A percentile compares a stretch with the other conserved stretches of the same genome.
phyloP scores from a whole-genome alignment of 2,329 filamentous ascomycete genomes.

The Leptographium wingfieldii region DNA sequence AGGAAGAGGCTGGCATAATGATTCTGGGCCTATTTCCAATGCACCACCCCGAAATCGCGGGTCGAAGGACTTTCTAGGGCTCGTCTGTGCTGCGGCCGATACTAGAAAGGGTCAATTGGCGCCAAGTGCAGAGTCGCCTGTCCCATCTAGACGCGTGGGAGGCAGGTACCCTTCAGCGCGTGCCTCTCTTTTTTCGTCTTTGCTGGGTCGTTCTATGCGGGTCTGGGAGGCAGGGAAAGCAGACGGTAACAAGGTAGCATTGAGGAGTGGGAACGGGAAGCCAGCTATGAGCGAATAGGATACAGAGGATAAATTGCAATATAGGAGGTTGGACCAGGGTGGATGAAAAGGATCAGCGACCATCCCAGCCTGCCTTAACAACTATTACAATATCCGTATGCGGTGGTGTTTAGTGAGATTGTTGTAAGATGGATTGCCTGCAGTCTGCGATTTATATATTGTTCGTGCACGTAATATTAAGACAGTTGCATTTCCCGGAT shows the following conservation, averaged over 20 bases:
- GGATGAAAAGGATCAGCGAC: constrained; percentile 4
- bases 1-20: neutral
- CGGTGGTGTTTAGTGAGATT: neutral
- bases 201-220: constrained; percentile 6
- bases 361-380: neutral
- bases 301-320: constrained; percentile 12
- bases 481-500: neutral
- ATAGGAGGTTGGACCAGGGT: constrained; percentile 11
- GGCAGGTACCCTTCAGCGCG: neutral
- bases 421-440: neutral
- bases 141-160: neutral
- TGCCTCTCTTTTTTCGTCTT: neutral
- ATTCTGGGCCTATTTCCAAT: neutral
- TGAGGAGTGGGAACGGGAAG: neutral
- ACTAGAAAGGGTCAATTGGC: neutral
- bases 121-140: neutral
- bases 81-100: neutral
- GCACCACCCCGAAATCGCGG: constrained; percentile 5
- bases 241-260: too few species aligned
- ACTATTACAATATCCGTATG: neutral
- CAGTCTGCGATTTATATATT: neutral
- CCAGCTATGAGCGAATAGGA: neutral
- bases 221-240: constrained; percentile 5
- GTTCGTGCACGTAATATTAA: neutral
- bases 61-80: neutral